phyloP scores from a whole-genome alignment of 2,329 filamentous ascomycete genomes.

The Diaporthe ilicicola region DNA sequence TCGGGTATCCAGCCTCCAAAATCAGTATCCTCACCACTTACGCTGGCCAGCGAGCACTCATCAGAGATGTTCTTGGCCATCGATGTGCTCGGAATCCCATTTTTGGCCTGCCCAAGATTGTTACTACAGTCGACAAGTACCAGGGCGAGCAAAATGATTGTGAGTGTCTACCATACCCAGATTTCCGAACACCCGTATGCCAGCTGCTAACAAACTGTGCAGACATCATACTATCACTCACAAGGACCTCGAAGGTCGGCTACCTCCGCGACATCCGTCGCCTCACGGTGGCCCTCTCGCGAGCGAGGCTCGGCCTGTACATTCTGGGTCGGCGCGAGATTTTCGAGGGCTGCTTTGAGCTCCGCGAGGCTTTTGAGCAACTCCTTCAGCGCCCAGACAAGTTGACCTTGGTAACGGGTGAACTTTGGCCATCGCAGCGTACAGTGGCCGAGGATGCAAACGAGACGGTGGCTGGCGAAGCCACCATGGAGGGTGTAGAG shows the following conservation, averaged over 20 bases:
- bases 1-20: slow-evolving; percentile 84
- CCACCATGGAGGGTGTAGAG: slow-evolving; percentile 88
- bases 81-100: slow-evolving; percentile 84
- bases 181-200: too few species aligned
- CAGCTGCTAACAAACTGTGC: slow-evolving; percentile 29
- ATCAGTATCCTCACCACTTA: slow-evolving; percentile 95
- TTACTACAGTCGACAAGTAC: slow-evolving; percentile 97
- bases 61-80: slow-evolving; percentile 85
- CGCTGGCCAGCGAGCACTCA: slow-evolving; percentile 87
- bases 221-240: slow-evolving; percentile 95
- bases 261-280: slow-evolving; percentile 94
- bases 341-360: slow-evolving; percentile 88
- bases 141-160: slow-evolving; percentile 99
- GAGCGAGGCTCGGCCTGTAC: slow-evolving; percentile 90
- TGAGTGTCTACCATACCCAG: slow-evolving; percentile 57
- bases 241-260: slow-evolving; percentile 86
- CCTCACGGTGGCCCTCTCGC: slow-evolving; percentile 92
- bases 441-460: slow-evolving; percentile 53
- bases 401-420: slow-evolving; percentile 81
- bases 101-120: slow-evolving; percentile 88
- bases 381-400: slow-evolving; percentile 83
- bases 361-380: slow-evolving; percentile 84
- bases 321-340: slow-evolving; percentile 87
- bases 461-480: slow-evolving; percentile 63
- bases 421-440: slow-evolving; percentile 80